Evolutionary conservation across 2,329 filamentous ascomycete genomes (phyloP), one percentile per base, ranked within the genome.

Genomic region (Epicoccum nigrum): DNA sequence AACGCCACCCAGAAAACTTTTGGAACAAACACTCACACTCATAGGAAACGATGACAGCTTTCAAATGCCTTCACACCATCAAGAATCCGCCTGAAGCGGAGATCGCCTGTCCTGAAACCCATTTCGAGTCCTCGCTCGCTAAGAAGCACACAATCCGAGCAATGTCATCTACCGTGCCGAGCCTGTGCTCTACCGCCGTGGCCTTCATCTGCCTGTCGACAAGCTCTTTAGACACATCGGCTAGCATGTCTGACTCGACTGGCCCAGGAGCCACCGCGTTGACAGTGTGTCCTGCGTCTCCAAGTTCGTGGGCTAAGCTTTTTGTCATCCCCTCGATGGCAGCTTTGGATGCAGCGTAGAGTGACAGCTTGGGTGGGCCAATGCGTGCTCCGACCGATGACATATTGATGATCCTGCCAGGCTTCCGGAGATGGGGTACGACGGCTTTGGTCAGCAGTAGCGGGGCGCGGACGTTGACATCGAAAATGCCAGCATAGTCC

Each of bases 181-280:
- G 53, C 7, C 83, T 68, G 32, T 80, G 74, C 55, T 80, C 71
- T 0, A 85, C 72, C 0, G 81, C 77, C 5, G 83, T 87, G 16
- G 70, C 68, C 53, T 74, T 70, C 69, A 75, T 77, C 67, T 84
- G 79, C 60, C 74, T 71, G 23, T 79, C 74, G 2, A 83, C 70
- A 11, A 83, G 71, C 0, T 79, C 77, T 45, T 73, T 63, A 0
- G 79, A 78, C 11, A 84, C 79, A 13, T 79, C 75, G 13, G 79
- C 78, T 19, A 86, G 63, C 77, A 87, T 79, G 7, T 84, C 82
- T 23, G 77, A 85, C 68, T 80, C 70, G 5, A 85, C 80, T 0
- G 84, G 83, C 0, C 85, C 85, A 0, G 84, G 83, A 16, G 79
- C 80, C 2, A 87, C 79, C 0, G 78, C 76, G 57, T 87, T 88